phyloP scores from a whole-genome alignment of 140 eudicot species.

The Anethum foeniculum region DNA sequence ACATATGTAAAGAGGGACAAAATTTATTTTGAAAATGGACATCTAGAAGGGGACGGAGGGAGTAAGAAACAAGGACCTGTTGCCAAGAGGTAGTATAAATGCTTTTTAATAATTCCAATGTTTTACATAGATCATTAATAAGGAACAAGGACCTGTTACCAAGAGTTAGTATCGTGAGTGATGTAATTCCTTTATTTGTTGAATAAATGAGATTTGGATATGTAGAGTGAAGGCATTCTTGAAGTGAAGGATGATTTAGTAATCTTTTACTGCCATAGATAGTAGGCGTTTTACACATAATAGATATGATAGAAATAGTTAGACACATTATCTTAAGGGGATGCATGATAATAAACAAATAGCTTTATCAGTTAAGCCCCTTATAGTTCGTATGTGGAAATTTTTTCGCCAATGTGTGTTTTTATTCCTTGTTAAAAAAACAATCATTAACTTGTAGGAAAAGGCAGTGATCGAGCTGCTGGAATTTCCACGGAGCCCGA shows the following conservation, averaged over 20 bases:
- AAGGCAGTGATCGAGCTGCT: slow-evolving; percentile 24
- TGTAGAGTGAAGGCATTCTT: neutral
- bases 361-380: neutral
- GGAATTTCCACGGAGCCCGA: slow-evolving; percentile 23
- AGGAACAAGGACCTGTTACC: neutral
- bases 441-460: slow-evolving; percentile 30
- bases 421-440: neutral
- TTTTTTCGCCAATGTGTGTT: neutral
- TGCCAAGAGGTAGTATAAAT: too few species aligned
- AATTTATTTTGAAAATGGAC: too few species aligned
- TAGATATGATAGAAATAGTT: neutral
- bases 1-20: too few species aligned
- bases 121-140: neutral
- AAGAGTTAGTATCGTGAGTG: neutral
- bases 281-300: neutral
- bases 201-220: neutral
- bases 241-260: neutral
- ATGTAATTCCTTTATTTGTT: neutral
- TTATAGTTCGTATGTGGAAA: neutral
- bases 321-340: neutral
- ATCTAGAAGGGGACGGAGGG: too few species aligned
- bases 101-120: neutral
- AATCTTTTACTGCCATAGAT: neutral
- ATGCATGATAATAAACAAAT: neutral
- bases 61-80: too few species aligned